These are phyloP conservation scores for Xylariaceae sp. DNA, from an alignment of 2,329 filamentous ascomycete genomes.

Conservation along the genomic window DNA sequence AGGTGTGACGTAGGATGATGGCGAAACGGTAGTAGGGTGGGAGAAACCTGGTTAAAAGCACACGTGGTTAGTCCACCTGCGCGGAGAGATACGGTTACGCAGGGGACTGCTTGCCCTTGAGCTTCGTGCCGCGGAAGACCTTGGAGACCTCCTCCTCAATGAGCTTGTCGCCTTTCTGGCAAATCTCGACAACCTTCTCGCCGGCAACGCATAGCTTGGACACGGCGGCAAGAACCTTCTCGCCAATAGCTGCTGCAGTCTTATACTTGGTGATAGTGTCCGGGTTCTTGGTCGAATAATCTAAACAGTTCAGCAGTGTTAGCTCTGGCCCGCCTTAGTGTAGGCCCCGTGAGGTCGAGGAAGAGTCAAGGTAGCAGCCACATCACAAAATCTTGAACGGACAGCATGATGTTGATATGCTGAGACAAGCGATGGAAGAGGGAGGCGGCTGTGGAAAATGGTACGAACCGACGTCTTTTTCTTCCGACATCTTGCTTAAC, in stretches of 20 bases:
- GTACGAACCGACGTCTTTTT: slow-evolving; percentile 21
- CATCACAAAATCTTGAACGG: background rate
- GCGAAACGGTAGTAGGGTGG: slow-evolving; percentile 92
- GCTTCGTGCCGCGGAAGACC: slow-evolving; percentile 98
- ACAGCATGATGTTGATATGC: background rate
- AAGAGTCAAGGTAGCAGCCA: background rate
- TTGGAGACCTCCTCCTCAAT: slow-evolving; percentile 89
- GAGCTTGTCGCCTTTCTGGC: slow-evolving; percentile 91
- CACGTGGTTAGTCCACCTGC: slow-evolving; percentile 20
- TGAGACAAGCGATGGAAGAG: background rate
- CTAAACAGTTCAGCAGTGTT: slow-evolving; percentile 40
- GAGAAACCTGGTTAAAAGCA: slow-evolving; percentile 59
- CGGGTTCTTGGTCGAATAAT: slow-evolving; percentile 85
- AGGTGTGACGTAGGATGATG: slow-evolving; percentile 88
- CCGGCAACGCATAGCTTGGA: slow-evolving; percentile 68
- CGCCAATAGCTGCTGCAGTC: slow-evolving; percentile 88
- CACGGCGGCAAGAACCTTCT: slow-evolving; percentile 89
- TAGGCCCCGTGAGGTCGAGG: background rate
- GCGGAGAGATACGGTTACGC: background rate
- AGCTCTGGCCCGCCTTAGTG: slow-evolving; percentile 11
- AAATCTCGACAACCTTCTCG: slow-evolving; percentile 88
- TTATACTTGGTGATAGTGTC: slow-evolving; percentile 99
- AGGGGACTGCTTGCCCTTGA: slow-evolving; percentile 64
- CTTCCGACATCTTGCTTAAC: slow-evolving; percentile 19
- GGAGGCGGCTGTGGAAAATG: background rate